phyloP scores from a whole-genome alignment of 192 early-diverging fungal species.

The Dissophora globulifera region DNA sequence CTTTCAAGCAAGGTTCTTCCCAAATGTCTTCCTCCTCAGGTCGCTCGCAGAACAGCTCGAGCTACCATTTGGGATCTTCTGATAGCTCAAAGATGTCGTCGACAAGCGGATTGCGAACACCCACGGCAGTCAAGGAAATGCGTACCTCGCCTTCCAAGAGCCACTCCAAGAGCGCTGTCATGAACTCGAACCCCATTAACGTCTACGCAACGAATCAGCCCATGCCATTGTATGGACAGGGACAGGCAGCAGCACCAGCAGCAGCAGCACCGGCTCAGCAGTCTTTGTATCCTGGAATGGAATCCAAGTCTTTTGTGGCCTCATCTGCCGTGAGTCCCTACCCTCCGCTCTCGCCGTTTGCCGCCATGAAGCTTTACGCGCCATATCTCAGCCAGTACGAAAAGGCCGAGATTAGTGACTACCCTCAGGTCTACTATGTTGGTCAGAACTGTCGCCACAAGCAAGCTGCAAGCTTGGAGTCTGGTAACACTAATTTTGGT shows the following conservation, averaged over 20 bases:
- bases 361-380: slow-evolving; percentile 71
- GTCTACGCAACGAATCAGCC: slow-evolving; percentile 29
- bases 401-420: slow-evolving; percentile 88
- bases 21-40: background rate
- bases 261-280: background rate
- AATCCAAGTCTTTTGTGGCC: slow-evolving; percentile 6
- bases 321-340: slow-evolving; percentile 5
- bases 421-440: slow-evolving; percentile 88
- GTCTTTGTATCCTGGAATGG: background rate
- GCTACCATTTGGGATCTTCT: slow-evolving; percentile 5
- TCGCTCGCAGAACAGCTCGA: background rate
- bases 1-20: slow-evolving; percentile 3
- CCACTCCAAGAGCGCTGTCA: slow-evolving; percentile 16
- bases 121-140: slow-evolving; percentile 41
- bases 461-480: slow-evolving; percentile 66
- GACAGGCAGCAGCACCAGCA: background rate
- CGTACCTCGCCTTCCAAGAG: slow-evolving; percentile 29
- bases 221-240: slow-evolving; percentile 43
- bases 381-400: slow-evolving; percentile 85
- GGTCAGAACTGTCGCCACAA: slow-evolving; percentile 74
- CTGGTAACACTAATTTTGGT: slow-evolving; percentile 69
- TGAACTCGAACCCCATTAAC: slow-evolving; percentile 21
- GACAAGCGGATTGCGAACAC: slow-evolving; percentile 43
- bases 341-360: slow-evolving; percentile 65
- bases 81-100: slow-evolving; percentile 34